Conservation (phyloP, 1,284 basidiomycete species). For the Sparassis latifolia region DNA sequence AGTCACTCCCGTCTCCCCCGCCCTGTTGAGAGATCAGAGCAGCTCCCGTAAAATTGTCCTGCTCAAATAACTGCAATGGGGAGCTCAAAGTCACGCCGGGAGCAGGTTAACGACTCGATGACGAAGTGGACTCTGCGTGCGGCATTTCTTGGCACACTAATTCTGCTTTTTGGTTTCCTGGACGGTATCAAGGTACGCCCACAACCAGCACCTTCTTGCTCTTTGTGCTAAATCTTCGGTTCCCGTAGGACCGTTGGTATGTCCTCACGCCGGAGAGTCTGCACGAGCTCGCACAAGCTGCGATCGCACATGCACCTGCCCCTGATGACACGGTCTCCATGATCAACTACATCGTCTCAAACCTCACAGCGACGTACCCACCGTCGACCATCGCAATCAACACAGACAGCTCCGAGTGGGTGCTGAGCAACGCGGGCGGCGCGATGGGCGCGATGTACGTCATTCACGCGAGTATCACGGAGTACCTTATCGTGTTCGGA, state of each 20-base stretch:
- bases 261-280: conserved; percentile 64
- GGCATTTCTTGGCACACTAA: conserved; percentile 26
- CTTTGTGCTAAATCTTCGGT: background rate
- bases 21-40: too few relatives aligned
- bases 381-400: conserved; percentile 52
- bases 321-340: conserved; percentile 52
- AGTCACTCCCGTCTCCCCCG: too few relatives aligned
- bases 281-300: conserved; percentile 61
- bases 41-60: too few relatives aligned
- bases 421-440: conserved; percentile 97
- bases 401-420: conserved; percentile 75
- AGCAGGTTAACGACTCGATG: conserved; percentile 1
- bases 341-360: conserved; percentile 70
- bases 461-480: conserved; percentile 90
- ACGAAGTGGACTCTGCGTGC: conserved; percentile 44
- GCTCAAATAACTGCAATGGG: too few relatives aligned
- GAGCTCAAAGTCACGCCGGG: too few relatives aligned
- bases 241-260: conserved; percentile 52
- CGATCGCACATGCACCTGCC: conserved; percentile 14
- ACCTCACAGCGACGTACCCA: conserved; percentile 67
- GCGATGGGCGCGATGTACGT: conserved; percentile 99
- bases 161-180: conserved; percentile 35
- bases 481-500: conserved; percentile 94
- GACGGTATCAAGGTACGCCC: conserved; percentile 36
- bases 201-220: background rate